Evolutionary conservation across 495 filamentous ascomycete genomes (phyloP).

Genomic region (Letharia lupina): DNA sequence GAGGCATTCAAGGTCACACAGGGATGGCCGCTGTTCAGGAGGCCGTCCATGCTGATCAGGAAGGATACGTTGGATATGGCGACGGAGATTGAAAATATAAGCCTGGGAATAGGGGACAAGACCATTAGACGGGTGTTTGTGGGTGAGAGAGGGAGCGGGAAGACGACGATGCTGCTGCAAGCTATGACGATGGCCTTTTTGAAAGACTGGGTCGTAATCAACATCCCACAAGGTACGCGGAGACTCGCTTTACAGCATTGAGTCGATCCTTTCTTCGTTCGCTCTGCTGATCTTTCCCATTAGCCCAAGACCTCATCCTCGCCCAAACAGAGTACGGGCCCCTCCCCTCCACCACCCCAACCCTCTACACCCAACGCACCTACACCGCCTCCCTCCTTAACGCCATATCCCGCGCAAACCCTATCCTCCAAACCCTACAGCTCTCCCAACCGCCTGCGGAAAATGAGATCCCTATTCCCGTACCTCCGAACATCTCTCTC

Average conservation of each 20-base stretch:
- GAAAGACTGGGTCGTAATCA: conserved; percentile 81
- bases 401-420: conserved; percentile 64
- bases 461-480: conserved; percentile 48
- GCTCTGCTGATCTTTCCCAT: conserved; percentile 5
- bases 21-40: conserved; percentile 76
- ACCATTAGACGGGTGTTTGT: conserved; percentile 58
- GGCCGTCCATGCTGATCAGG: conserved; percentile 67
- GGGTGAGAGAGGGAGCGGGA: conserved; percentile 68
- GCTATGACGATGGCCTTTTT: conserved; percentile 73
- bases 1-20: conserved; percentile 90
- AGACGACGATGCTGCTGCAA: conserved; percentile 79
- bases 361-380: conserved; percentile 65
- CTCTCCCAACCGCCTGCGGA: conserved; percentile 44
- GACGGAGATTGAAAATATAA: conserved; percentile 47
- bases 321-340: conserved; percentile 71
- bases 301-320: conserved; percentile 73
- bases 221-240: conserved; percentile 76
- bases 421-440: conserved; percentile 50
- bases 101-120: conserved; percentile 35
- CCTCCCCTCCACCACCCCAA: conserved; percentile 48
- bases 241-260: not conserved
- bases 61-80: conserved; percentile 65
- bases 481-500: conserved; percentile 54
- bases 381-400: conserved; percentile 65
- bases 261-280: too few relatives aligned